Evolutionary conservation across 1,284 basidiomycete species (phyloP), one percentile per base, ranked within the genome.

Genomic region (Singerocomus inundabilis): DNA sequence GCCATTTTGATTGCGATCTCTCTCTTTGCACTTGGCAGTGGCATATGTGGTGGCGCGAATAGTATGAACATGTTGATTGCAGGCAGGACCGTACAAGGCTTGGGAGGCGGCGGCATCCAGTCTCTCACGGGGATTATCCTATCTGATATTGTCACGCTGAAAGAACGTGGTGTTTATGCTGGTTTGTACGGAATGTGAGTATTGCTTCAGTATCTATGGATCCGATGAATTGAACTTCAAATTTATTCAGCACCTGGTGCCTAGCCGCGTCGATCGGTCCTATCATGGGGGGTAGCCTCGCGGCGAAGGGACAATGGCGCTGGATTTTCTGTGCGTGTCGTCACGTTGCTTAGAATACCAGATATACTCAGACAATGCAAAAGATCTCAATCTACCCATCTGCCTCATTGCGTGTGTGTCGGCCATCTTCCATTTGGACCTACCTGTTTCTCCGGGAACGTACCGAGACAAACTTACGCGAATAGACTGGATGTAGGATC

Each of bases 211-310:
- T n/a, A n/a, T n/a, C n/a, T n/a, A n/a, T n/a, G n/a, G n/a, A n/a
- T n/a, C n/a, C n/a, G n/a, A n/a, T n/a, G n/a, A n/a, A n/a, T n/a
- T n/a, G n/a, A n/a, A n/a, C n/a, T n/a, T n/a, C n/a, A n/a, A n/a
- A n/a, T n/a, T 26, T 16, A 3, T 8, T 1, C 30, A 59, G 57
- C 1, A 39, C 15, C 1, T 56, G 57, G 56, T 44, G 52, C 41
- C 18, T 57, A 21, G 57, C 56, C 6, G 53, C 53, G 13, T 53
- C 65, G 15, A 53, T 72, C 16, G 65, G 67, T 1, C 67, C 73
- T 6, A 53, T 73, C 0, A 52, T 75, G 5, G 73, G 69, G 1
- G 74, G 74, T 3, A 63, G 62, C 10, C 66, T 76, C 5, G 66
- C 69, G 0, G 52, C 63, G n/a, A 57, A 54, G 3, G 66, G 67